phyloP scores from a whole-genome alignment of 495 filamentous ascomycete species.

The Oidiodendron maius region DNA sequence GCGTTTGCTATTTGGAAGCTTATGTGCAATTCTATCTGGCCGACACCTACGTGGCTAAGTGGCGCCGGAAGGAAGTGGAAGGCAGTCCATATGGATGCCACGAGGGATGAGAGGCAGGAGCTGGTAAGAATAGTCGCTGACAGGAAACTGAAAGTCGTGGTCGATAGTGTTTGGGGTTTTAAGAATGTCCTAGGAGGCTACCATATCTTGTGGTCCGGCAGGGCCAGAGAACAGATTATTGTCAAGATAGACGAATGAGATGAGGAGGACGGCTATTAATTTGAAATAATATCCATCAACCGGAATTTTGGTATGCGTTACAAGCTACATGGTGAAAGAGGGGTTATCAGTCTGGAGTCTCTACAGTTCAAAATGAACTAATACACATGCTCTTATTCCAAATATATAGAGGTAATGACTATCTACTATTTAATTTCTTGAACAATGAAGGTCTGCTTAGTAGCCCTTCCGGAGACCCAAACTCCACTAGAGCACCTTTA shows the following conservation, averaged over 20 bases:
- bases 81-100: conserved; percentile 20
- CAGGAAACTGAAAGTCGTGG: conserved; percentile 25
- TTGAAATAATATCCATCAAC: background rate
- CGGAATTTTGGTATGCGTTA: background rate
- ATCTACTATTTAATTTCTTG: too few relatives aligned
- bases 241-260: background rate
- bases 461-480: too few relatives aligned
- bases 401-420: too few relatives aligned
- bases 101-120: conserved; percentile 22
- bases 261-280: background rate
- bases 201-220: conserved; percentile 20
- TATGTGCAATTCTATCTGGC: conserved; percentile 25
- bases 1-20: conserved; percentile 20
- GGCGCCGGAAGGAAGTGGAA: conserved; percentile 28
- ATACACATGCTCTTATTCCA: too few relatives aligned
- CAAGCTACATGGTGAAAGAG: background rate
- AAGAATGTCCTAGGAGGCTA: conserved; percentile 26
- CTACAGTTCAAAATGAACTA: too few relatives aligned
- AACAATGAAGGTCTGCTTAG: too few relatives aligned
- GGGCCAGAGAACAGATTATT: conserved; percentile 28
- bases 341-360: too few relatives aligned
- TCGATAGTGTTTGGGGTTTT: conserved; percentile 26
- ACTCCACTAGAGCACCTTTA: conserved; percentile 29
- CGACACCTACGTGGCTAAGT: conserved; percentile 22
- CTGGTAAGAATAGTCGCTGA: conserved; percentile 23